These are phyloP conservation scores for Fusarium robinianum DNA, from an alignment of 2,329 filamentous ascomycete species.

Conservation along the genomic window DNA sequence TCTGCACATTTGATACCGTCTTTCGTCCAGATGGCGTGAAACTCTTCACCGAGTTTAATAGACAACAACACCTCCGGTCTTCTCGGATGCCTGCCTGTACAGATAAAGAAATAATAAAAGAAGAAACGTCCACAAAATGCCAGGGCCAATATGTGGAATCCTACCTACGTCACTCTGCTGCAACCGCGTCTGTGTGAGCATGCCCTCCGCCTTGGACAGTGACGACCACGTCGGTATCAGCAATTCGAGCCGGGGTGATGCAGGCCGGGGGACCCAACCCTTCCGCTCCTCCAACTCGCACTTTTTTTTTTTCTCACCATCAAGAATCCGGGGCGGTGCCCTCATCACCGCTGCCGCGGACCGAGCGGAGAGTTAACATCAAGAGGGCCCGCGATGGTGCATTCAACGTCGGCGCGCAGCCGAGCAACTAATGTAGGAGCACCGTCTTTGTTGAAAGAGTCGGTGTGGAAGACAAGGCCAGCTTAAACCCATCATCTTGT, in stretches of 20 bases:
- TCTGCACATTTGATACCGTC: conserved; percentile 29
- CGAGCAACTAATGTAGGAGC: conserved; percentile 22
- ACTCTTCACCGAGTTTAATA: conserved; percentile 15
- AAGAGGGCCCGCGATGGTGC: conserved; percentile 26
- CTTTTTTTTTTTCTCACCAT: neutral
- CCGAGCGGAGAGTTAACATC: conserved; percentile 6
- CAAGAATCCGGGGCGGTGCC: conserved; percentile 7
- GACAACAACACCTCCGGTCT: conserved; percentile 1
- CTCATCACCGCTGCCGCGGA: conserved; percentile 24
- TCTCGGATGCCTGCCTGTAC: conserved; percentile 7
- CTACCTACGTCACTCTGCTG: conserved; percentile 35
- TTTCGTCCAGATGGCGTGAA: conserved; percentile 21
- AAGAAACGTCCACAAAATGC: conserved; percentile 7
- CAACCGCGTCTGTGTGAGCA: conserved; percentile 21
- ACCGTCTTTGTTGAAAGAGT: conserved; percentile 32
- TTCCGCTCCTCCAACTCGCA: conserved; percentile 11
- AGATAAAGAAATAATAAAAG: conserved; percentile 4
- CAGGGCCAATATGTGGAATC: conserved; percentile 20
- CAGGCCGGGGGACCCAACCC: conserved; percentile 14
- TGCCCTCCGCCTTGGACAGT: conserved; percentile 26
- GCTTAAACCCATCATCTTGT: conserved; percentile 27
- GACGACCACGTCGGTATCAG: conserved; percentile 32
- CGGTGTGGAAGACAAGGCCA: conserved; percentile 30
- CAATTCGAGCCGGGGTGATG: conserved; percentile 17
- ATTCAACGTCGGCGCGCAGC: conserved; percentile 28